Conservation (phyloP, 768 basidiomycete species). For the Exsudoporus frostii region DNA sequence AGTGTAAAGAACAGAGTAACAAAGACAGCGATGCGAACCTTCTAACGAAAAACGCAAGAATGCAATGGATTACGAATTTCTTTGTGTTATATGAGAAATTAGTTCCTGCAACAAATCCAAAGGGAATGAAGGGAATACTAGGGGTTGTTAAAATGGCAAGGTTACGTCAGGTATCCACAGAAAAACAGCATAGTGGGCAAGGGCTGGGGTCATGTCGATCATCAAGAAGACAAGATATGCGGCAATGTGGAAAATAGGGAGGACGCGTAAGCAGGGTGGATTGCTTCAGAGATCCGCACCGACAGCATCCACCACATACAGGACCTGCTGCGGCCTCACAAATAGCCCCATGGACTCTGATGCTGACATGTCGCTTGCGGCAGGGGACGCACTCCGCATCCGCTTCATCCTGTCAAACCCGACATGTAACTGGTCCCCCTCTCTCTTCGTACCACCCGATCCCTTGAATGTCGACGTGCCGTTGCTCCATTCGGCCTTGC, state of each 20-base stretch:
- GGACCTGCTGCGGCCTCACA: constrained; percentile 80
- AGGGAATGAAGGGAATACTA: constrained; percentile 11
- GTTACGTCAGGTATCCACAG: constrained; percentile 9
- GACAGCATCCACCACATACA: constrained; percentile 84
- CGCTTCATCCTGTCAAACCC: constrained; percentile 50
- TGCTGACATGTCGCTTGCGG: constrained; percentile 52
- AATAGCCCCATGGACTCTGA: constrained; percentile 73
- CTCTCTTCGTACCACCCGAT: constrained; percentile 42
- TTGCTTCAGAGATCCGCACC: constrained; percentile 53
- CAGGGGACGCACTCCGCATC: constrained; percentile 66
- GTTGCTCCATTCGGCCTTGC: constrained; percentile 21
- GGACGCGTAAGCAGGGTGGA: neutral
- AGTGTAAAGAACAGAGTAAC: neutral
- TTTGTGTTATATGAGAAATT: constrained; percentile 21
- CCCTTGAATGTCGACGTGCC: constrained; percentile 38
- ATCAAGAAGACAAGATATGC: neutral
- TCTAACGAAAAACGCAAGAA: neutral
- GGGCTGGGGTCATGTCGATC: constrained; percentile 4
- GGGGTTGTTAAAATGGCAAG: constrained; percentile 9
- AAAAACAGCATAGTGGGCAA: neutral
- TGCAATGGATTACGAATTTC: constrained; percentile 17
- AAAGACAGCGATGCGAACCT: neutral
- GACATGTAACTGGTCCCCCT: constrained; percentile 51
- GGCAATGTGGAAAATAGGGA: neutral
- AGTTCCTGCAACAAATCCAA: constrained; percentile 18